Evolutionary conservation across 176 grass and related monocot genomes (phyloP).

Genomic region (Musa beccarii): DNA sequence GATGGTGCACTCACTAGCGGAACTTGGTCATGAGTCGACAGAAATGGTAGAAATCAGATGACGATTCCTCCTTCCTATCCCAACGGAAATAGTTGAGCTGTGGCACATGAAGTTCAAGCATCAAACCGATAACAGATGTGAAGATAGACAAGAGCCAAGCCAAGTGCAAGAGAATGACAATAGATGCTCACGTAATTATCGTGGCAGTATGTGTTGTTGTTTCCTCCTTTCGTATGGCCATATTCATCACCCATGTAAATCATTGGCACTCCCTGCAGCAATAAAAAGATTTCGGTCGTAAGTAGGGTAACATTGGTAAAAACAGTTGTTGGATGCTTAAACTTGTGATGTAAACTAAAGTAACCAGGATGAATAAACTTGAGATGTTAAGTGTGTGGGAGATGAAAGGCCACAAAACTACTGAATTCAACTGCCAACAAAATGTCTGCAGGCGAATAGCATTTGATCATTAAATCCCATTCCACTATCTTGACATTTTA

Average conservation of each 20-base stretch:
- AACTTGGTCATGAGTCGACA: slow-evolving; percentile 67
- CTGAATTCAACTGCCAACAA: too few species aligned
- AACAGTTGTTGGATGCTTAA: too few species aligned
- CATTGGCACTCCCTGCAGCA: slow-evolving; percentile 85
- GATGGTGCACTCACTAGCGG: slow-evolving; percentile 42
- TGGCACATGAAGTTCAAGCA: slow-evolving; percentile 4
- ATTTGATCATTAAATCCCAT: too few species aligned
- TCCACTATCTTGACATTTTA: too few species aligned
- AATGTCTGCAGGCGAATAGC: too few species aligned
- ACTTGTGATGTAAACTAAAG: background rate
- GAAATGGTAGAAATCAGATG: slow-evolving; percentile 58
- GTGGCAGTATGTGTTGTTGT: slow-evolving; percentile 99
- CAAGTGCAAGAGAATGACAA: background rate
- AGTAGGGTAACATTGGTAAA: too few species aligned
- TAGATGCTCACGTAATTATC: slow-evolving; percentile 53
- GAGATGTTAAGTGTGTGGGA: too few species aligned
- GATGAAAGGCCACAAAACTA: too few species aligned
- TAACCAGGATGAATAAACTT: too few species aligned
- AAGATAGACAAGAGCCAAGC: background rate
- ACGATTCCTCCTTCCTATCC: slow-evolving; percentile 68
- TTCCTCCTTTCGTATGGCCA: slow-evolving; percentile 91
- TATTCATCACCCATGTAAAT: slow-evolving; percentile 97
- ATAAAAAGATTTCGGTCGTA: background rate
- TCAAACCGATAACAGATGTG: background rate
- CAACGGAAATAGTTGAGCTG: slow-evolving; percentile 91